Evolutionary conservation across 2,329 filamentous ascomycete species (phyloP).

Genomic region (Diplodia seriata): DNA sequence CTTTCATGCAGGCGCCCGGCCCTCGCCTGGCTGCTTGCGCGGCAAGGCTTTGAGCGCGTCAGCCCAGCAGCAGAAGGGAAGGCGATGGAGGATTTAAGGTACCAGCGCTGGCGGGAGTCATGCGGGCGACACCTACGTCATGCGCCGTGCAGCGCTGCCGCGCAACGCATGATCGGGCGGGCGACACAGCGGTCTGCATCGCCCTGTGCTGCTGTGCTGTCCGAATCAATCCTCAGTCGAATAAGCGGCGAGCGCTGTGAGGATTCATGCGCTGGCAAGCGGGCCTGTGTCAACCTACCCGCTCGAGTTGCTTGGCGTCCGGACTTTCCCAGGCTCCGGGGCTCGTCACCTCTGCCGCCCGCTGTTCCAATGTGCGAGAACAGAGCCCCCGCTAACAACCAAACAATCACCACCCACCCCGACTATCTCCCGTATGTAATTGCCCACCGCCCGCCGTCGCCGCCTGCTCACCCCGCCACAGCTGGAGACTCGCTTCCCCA

Average conservation of each 20-base stretch:
- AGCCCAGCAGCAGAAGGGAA: neutral
- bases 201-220: conserved; percentile 26
- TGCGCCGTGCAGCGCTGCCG: conserved; percentile 16
- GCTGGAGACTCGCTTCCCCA: conserved; percentile 29
- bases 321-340: conserved; percentile 32
- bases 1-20: conserved; percentile 18
- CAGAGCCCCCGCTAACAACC: conserved; percentile 32
- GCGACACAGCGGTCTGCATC: conserved; percentile 28
- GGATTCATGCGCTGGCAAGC: conserved; percentile 28
- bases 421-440: conserved; percentile 33
- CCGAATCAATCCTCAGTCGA: conserved; percentile 10
- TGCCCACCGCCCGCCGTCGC: conserved; percentile 21
- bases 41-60: conserved; percentile 5
- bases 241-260: conserved; percentile 28
- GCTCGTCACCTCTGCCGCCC: conserved; percentile 30
- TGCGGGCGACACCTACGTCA: conserved; percentile 29
- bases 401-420: conserved; percentile 31
- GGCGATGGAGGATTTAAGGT: conserved; percentile 28
- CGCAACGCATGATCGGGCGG: conserved; percentile 25
- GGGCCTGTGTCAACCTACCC: conserved; percentile 5
- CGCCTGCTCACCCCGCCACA: conserved; percentile 26
- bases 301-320: conserved; percentile 26
- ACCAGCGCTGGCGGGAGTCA: conserved; percentile 27
- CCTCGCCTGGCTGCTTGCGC: conserved; percentile 11
- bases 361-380: conserved; percentile 26